Evolutionary conservation across 495 filamentous ascomycete species (phyloP), one percentile per base, ranked within the genome.

Genomic region (Hypoxylon cercidicola): DNA sequence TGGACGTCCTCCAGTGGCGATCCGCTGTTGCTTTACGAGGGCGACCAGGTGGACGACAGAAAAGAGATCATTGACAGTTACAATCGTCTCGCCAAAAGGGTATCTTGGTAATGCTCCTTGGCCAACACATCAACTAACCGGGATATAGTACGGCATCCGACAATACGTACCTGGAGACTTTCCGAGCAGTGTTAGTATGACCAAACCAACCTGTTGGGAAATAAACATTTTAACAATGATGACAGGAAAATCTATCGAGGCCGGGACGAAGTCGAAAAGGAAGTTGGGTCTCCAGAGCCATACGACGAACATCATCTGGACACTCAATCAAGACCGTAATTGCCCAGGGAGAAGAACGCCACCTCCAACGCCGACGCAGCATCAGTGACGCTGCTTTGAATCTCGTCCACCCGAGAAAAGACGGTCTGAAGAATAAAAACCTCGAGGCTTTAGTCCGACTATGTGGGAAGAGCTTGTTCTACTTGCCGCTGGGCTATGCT

Each of bases 381-480:
- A 78, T 85, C 50, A 81, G 82, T 57, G 72, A 90, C 69, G 50
- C 81, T 12, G 79, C 77, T 32, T 62, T 85, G 69, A 83, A 83
- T 45, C 73, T 78, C 60, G 79, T 78, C 46, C 64, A 66, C 19
- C 56, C 68, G 18, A 84, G 79, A 54, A 84, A 80, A 69, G 85
- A 86, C 56, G 82, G 77, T 12, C 70, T 92, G 51, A 86, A 84
- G 68, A 85, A 85, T 44, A 85, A 84, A 66, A 80, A 84, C 35
- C 62, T 94, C 23, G 83, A 88, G 61, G 84, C 80, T 52, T 76
- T 93, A 21, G 83, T 90, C 53, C 84, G 88, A n/a, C 76, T 95
- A 39, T 90, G 90, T 45, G 91, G 91, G 16, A 85, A 88, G 71
- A 88, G 87, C 69, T 77, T 85, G 37, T 75, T 95, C 34, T 83